Conservation (phyloP, 352 stramenopile genomes). For the Phytopythium cucurbitacearum region DNA sequence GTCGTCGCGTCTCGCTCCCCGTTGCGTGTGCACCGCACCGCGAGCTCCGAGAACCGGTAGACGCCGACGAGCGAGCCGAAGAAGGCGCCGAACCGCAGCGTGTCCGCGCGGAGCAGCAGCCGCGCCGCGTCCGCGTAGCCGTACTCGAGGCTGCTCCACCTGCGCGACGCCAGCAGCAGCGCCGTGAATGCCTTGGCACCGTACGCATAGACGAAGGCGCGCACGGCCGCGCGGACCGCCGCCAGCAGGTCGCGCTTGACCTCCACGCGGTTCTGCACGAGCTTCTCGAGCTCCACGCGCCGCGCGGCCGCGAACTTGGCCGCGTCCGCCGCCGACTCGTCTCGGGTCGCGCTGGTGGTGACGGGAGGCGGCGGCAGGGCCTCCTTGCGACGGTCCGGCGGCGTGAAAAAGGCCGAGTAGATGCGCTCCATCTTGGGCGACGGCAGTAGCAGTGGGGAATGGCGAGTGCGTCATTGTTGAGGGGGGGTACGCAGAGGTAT, state of each 20-base stretch:
- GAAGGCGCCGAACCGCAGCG: conserved; percentile 76
- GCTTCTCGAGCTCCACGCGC: conserved; percentile 28
- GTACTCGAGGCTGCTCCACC: conserved; percentile 74
- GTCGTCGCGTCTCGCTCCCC: conserved; percentile 47
- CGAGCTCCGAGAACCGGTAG: conserved; percentile 63
- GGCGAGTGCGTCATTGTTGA: not conserved
- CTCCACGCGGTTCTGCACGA: conserved; percentile 22
- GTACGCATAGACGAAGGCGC: conserved; percentile 72
- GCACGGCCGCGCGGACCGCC: conserved; percentile 37
- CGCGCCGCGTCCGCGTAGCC: conserved; percentile 72
- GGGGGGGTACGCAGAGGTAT: not conserved
- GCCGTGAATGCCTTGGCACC: conserved; percentile 81
- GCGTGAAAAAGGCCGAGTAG: conserved; percentile 84
- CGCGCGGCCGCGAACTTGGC: conserved; percentile 24
- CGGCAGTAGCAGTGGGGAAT: not conserved
- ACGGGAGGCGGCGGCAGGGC: not conserved
- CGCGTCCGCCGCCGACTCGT: conserved; percentile 15
- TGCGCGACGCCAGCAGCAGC: conserved; percentile 68
- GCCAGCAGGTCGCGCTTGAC: conserved; percentile 43
- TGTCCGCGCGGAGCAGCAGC: conserved; percentile 59
- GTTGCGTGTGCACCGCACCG: conserved; percentile 33
- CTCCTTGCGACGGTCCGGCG: not conserved
- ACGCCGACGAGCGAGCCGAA: conserved; percentile 69
- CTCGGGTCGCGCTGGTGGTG: not conserved
- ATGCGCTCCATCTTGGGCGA: conserved; percentile 68